phyloP scores from a whole-genome alignment of 345 rosid species.

The Rhizophora mangle region DNA sequence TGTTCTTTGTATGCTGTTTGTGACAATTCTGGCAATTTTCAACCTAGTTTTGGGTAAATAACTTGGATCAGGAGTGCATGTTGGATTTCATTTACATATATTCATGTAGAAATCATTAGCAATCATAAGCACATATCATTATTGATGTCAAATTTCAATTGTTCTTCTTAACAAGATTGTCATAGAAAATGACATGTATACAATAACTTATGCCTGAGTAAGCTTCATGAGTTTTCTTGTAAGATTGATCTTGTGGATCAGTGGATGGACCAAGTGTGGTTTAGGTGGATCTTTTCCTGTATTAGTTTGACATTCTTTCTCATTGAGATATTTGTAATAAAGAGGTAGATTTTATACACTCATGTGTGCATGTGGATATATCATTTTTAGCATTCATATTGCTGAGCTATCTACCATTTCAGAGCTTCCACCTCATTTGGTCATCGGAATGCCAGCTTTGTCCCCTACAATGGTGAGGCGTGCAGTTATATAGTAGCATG shows the following conservation, averaged over 20 bases:
- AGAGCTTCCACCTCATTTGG: slow-evolving; percentile 61
- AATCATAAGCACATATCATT: background rate
- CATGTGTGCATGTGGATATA: background rate
- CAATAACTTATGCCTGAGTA: too few relatives aligned
- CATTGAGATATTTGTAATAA: background rate
- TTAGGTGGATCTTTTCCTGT: background rate
- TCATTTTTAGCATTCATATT: background rate
- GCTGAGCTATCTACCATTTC: slow-evolving; percentile 22
- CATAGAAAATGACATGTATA: too few relatives aligned
- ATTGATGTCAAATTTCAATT: too few relatives aligned
- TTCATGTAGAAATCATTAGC: background rate
- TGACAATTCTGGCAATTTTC: background rate
- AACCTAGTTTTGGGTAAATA: background rate
- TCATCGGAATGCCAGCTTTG: slow-evolving; percentile 92
- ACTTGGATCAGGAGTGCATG: background rate
- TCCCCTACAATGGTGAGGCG: slow-evolving; percentile 95
- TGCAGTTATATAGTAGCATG: slow-evolving; percentile 3
- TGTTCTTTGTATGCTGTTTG: background rate
- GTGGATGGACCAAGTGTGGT: too few relatives aligned
- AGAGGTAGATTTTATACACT: background rate
- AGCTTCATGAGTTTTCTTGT: too few relatives aligned
- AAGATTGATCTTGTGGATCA: too few relatives aligned
- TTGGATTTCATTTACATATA: background rate
- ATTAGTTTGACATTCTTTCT: background rate
- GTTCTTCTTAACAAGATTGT: too few relatives aligned